These are phyloP conservation scores for Fusarium buxicola DNA, from an alignment of 2,329 filamentous ascomycete species.

Conservation along the genomic window DNA sequence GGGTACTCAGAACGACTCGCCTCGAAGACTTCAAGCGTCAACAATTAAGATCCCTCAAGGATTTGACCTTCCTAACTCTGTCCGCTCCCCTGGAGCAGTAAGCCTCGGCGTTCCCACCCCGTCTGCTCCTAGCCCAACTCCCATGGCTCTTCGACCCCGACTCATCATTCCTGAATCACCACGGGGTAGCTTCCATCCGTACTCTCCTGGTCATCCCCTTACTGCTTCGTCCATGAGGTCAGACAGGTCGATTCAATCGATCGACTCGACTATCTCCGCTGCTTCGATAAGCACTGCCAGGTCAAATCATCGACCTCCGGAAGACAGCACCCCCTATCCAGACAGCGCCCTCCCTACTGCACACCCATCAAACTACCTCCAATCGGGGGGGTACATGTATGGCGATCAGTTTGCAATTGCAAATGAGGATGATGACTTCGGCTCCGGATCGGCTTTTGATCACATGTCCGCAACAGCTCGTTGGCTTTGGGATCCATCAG, in stretches of 20 bases:
- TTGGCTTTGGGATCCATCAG: constrained; percentile 40
- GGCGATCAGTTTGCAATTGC: constrained; percentile 30
- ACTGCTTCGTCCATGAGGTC: constrained; percentile 41
- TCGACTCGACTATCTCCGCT: constrained; percentile 38
- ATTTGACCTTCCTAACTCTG: not conserved
- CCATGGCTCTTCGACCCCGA: constrained; percentile 46
- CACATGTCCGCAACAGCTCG: constrained; percentile 32
- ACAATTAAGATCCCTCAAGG: constrained; percentile 9
- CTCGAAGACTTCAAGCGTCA: not conserved
- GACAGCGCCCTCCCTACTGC: constrained; percentile 37
- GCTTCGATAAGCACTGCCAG: constrained; percentile 39
- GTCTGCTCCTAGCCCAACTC: constrained; percentile 51
- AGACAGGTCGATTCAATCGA: constrained; percentile 35
- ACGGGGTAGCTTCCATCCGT: constrained; percentile 20
- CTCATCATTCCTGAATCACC: constrained; percentile 46
- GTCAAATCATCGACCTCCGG: constrained; percentile 46
- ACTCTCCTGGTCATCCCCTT: constrained; percentile 6
- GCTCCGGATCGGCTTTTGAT: constrained; percentile 36
- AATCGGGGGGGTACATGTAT: constrained; percentile 30
- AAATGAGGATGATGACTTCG: constrained; percentile 4
- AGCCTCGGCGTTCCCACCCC: constrained; percentile 46
- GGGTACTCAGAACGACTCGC: not conserved
- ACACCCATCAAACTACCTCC: constrained; percentile 31
- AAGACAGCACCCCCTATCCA: constrained; percentile 49
- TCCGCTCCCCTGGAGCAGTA: not conserved